phyloP scores from a whole-genome alignment of 2,329 filamentous ascomycete genomes.

The Alternaria angustiovoidea region DNA sequence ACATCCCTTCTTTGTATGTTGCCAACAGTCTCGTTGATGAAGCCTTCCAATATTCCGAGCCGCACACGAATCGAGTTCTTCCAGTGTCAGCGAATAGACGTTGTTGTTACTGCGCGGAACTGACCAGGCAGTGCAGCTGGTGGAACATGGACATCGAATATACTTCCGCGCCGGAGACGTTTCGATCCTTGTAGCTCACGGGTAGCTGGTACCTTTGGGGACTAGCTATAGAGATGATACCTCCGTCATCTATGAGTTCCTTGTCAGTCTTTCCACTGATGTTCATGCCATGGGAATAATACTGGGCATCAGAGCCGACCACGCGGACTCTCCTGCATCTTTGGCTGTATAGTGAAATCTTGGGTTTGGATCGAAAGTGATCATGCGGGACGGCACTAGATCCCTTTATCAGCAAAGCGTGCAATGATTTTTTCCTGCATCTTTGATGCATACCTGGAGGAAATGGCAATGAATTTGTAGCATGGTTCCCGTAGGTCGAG shows the following conservation, averaged over 20 bases:
- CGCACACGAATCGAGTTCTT: conserved; percentile 11
- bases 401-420: background rate
- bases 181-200: conserved; percentile 13
- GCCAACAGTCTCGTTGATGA: background rate
- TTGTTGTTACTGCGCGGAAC: background rate
- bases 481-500: background rate
- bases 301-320: conserved; percentile 12
- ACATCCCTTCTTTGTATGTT: background rate
- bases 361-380: conserved; percentile 1
- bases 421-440: background rate
- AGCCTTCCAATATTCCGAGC: conserved; percentile 6
- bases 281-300: background rate
- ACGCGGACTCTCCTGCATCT: conserved; percentile 5
- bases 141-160: conserved; percentile 16
- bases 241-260: conserved; percentile 1
- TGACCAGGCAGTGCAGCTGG: conserved; percentile 14
- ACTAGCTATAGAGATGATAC: conserved; percentile 6
- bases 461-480: conserved; percentile 4
- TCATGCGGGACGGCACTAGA: conserved; percentile 8
- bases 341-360: conserved; percentile 12
- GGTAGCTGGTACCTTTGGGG: conserved; percentile 10
- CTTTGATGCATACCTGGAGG: background rate
- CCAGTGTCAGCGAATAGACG: background rate
- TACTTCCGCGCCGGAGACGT: conserved; percentile 7
- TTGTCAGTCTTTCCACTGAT: background rate